Evolutionary conservation across 2,329 filamentous ascomycete genomes (phyloP), one percentile per base, ranked within the genome.

Genomic region (Fusarium hainanense): DNA sequence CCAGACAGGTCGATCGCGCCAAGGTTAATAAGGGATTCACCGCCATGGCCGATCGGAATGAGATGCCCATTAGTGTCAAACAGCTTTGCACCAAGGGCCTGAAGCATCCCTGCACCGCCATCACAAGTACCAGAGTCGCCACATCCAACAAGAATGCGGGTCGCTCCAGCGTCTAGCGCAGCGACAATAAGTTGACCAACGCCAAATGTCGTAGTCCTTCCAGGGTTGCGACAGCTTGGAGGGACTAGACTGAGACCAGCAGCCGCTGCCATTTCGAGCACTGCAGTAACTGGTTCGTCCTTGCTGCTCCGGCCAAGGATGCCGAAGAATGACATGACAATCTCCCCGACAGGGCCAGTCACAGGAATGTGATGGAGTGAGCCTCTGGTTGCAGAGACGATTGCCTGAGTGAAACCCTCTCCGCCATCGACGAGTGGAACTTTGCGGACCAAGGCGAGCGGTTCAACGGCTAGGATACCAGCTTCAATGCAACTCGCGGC

Each of bases 61-160:
- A 77, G 71, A 6, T 70, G 50, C 3, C 81, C 82, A 25, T 80
- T 64, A 5, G 52, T 50, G 60, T 83, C 81, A 14, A 83, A 63
- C 18, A 87, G 77, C 4, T 78, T 78, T 5, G 79, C 84, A 7
- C 85, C 85, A 8, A 87, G 79, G 4, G 85, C 85, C 66, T 87
- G 85, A 11, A 85, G 81, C 84, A 87, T 86, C 16, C 85, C 85
- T 1, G 82, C 82, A 16, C 85, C 85, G 9, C 83, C 85, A 62
- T 87, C 85, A 40, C 83, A 85, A 7, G 84, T 87, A 7, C 84
- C 85, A 5, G 85, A 87, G 70, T 87, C 85, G 37, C 85, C 85
- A 68, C 85, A 87, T 2, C 85, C 85, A 23, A 87, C 74, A 10
- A 87, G 77, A 48, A 87, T 83, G 10, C 79, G 80, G 11, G 76